Percentiles rank a stretch among this genome's conserved stretches.
Conservation (phyloP, 2,329 filamentous ascomycete species). For the Lomentospora prolificans region DNA sequence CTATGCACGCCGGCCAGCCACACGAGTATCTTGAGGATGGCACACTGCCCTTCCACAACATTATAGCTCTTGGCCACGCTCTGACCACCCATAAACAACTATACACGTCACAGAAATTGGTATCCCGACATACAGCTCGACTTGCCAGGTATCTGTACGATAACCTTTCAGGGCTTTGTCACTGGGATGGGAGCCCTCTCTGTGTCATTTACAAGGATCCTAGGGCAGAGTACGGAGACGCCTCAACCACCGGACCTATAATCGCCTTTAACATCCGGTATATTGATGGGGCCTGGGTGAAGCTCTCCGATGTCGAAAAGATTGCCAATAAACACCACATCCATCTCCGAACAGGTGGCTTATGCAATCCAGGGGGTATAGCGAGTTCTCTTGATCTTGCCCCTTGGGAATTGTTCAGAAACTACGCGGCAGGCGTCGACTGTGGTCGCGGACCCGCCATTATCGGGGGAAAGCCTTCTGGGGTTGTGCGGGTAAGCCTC, state of each 20-base stretch:
- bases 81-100: conserved; percentile 58
- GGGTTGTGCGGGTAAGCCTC: conserved; percentile 72
- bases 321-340: conserved; percentile 70
- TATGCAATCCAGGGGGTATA: conserved; percentile 87
- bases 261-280: conserved; percentile 76
- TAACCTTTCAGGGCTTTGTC: conserved; percentile 50
- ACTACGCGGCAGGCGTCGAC: conserved; percentile 73
- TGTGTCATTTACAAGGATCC: conserved; percentile 55
- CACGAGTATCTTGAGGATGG: conserved; percentile 87
- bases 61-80: conserved; percentile 70
- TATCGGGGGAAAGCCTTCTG: conserved; percentile 75
- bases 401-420: conserved; percentile 71
- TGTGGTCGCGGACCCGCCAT: conserved; percentile 79
- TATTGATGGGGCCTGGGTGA: conserved; percentile 61
- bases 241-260: conserved; percentile 56
- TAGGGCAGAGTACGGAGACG: conserved; percentile 5
- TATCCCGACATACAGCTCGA: conserved; percentile 62
- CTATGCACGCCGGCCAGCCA: conserved; percentile 57
- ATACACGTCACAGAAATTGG: conserved; percentile 59
- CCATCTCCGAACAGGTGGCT: conserved; percentile 74
- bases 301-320: conserved; percentile 78
- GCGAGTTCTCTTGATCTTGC: conserved; percentile 60
- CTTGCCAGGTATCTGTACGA: conserved; percentile 50
- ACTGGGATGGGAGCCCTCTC: conserved; percentile 56
- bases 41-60: conserved; percentile 81